Evolutionary conservation across 2,329 filamentous ascomycete species (phyloP).

Genomic region (Fusarium mundagurra): DNA sequence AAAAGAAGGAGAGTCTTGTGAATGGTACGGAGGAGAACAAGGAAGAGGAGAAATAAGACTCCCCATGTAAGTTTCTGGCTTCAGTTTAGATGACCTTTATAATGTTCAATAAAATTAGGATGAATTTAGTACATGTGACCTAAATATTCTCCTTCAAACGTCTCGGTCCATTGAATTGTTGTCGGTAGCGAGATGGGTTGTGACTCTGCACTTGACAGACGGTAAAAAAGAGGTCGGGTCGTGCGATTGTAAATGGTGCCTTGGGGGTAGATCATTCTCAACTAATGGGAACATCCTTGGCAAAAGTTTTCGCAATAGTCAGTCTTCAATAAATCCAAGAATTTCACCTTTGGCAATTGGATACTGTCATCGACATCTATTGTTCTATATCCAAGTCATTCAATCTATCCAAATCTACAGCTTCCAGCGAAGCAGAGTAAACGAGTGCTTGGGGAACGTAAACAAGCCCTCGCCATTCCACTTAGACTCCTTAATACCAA

Average conservation of each 20-base stretch:
- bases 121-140: neutral
- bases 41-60: neutral
- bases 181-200: too few relatives aligned
- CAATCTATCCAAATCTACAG: constrained; percentile 33
- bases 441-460: constrained; percentile 74
- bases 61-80: neutral
- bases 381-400: neutral
- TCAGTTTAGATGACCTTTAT: neutral
- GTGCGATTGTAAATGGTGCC: too few relatives aligned
- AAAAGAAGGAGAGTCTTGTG: neutral
- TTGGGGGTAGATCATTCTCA: too few relatives aligned
- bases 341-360: too few relatives aligned
- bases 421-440: constrained; percentile 74
- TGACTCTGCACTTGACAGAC: too few relatives aligned
- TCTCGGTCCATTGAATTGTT: too few relatives aligned
- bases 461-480: constrained; percentile 73
- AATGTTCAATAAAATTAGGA: neutral
- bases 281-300: too few relatives aligned
- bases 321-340: too few relatives aligned
- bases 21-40: neutral
- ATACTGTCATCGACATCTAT: too few relatives aligned
- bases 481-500: constrained; percentile 54
- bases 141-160: neutral
- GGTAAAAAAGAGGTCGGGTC: too few relatives aligned
- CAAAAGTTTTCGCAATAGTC: too few relatives aligned